Evolutionary conservation across 345 rosid genomes (phyloP).

Genomic region (Nephelium lappaceum): DNA sequence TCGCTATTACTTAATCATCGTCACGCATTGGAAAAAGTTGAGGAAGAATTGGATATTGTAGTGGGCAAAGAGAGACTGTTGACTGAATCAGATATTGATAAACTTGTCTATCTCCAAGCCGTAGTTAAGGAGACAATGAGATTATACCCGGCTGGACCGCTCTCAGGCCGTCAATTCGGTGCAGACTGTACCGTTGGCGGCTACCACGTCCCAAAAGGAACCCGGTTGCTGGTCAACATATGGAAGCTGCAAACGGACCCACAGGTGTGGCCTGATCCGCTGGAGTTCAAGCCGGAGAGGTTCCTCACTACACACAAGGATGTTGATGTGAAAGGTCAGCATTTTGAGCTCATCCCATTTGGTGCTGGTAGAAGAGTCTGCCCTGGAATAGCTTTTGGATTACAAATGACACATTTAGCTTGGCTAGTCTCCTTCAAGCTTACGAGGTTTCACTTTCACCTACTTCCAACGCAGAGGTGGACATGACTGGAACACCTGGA

Average conservation of each 20-base stretch:
- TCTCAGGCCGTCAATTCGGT: constrained; percentile 30
- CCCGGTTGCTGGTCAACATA: constrained; percentile 33
- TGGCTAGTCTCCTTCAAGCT: constrained; percentile 41
- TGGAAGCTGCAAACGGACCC: constrained; percentile 43
- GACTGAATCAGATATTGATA: constrained; percentile 29
- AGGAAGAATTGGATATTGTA: constrained; percentile 28
- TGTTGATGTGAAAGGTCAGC: constrained; percentile 36
- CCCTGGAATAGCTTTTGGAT: constrained; percentile 32
- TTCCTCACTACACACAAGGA: constrained; percentile 35
- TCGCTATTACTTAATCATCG: constrained; percentile 28
- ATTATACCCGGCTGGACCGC: constrained; percentile 37
- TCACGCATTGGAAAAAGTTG: constrained; percentile 13
- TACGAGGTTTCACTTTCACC: constrained; percentile 30
- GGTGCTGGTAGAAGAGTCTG: constrained; percentile 48
- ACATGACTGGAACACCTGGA: constrained; percentile 32
- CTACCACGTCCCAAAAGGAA: constrained; percentile 34
- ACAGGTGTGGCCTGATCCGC: constrained; percentile 34
- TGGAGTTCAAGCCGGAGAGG: constrained; percentile 43
- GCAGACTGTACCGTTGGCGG: constrained; percentile 33
- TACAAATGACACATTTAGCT: constrained; percentile 30
- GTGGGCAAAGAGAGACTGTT: constrained; percentile 33
- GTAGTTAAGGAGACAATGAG: constrained; percentile 45
- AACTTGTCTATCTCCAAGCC: constrained; percentile 40
- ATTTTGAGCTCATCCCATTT: constrained; percentile 47
- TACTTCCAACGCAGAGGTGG: constrained; percentile 19